Percentiles rank a stretch among this genome's conserved stretches.
Evolutionary conservation across 257 asterid species (phyloP).

Genomic region (Solanum dulcamara): DNA sequence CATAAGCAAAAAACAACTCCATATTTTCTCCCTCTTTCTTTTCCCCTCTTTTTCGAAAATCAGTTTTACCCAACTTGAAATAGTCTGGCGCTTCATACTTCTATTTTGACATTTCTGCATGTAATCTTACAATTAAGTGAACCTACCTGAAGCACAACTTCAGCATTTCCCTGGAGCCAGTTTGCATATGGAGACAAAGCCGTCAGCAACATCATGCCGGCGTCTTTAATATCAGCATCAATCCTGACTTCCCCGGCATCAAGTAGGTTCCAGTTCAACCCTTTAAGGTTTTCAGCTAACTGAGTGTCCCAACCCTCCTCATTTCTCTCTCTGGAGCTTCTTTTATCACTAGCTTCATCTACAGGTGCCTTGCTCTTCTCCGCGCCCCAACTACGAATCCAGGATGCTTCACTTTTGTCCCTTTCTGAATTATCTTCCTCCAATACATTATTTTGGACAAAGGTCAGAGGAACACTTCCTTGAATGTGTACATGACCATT

Average conservation of each 20-base stretch:
- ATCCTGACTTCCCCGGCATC: slow-evolving; percentile 96
- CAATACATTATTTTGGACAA: slow-evolving; percentile 46
- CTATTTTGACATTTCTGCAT: not conserved
- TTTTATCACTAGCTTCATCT: slow-evolving; percentile 66
- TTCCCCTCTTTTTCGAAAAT: not conserved
- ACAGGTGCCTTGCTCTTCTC: slow-evolving; percentile 49
- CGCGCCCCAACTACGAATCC: slow-evolving; percentile 64
- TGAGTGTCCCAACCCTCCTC: slow-evolving; percentile 88
- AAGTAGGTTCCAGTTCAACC: slow-evolving; percentile 87
- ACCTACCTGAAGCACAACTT: slow-evolving; percentile 88
- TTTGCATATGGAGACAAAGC: slow-evolving; percentile 96
- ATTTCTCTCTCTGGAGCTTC: slow-evolving; percentile 61
- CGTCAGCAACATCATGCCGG: slow-evolving; percentile 96
- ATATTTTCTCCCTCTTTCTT: not conserved
- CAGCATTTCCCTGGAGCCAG: slow-evolving; percentile 98
- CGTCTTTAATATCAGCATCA: slow-evolving; percentile 95
- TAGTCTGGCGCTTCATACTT: not conserved
- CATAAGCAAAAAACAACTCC: not conserved
- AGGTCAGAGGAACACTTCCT: slow-evolving; percentile 85
- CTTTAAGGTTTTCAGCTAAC: slow-evolving; percentile 87
- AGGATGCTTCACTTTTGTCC: slow-evolving; percentile 57
- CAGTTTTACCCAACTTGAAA: not conserved
- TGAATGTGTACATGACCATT: slow-evolving; percentile 89
- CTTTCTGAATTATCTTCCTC: slow-evolving; percentile 62
- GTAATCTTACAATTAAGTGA: not conserved